phyloP scores from a whole-genome alignment of 306 rosid species.

The Ormosia semicastrata region DNA sequence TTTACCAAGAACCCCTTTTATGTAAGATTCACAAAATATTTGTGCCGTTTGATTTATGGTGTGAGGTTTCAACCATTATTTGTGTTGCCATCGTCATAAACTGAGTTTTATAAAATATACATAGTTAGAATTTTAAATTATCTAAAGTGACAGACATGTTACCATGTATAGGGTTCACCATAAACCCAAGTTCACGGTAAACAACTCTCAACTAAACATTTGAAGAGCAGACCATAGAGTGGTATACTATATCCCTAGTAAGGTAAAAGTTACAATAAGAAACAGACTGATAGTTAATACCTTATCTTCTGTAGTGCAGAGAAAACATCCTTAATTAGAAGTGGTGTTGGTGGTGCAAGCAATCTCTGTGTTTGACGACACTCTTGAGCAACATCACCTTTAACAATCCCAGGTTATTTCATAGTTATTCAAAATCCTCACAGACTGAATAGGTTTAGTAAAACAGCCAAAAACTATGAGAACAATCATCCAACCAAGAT shows the following conservation, averaged over 20 bases:
- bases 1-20: too few species aligned
- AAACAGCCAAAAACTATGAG: slow-evolving; percentile 22
- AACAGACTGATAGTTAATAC: slow-evolving; percentile 36
- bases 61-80: too few species aligned
- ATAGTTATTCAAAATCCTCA: slow-evolving; percentile 28
- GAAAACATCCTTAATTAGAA: slow-evolving; percentile 75
- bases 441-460: slow-evolving; percentile 20
- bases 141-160: background rate
- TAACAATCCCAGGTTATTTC: slow-evolving; percentile 32
- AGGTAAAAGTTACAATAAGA: background rate
- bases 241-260: background rate
- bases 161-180: background rate
- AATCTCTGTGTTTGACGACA: slow-evolving; percentile 87
- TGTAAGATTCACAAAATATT: too few species aligned
- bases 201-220: background rate
- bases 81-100: background rate
- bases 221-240: slow-evolving; percentile 6
- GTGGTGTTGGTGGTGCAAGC: slow-evolving; percentile 78
- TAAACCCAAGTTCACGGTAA: background rate
- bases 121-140: background rate
- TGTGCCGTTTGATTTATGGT: too few species aligned
- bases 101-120: background rate
- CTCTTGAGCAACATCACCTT: slow-evolving; percentile 98
- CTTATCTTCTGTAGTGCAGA: slow-evolving; percentile 72
- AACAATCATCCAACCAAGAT: slow-evolving; percentile 66